phyloP scores from a whole-genome alignment of 2,329 filamentous ascomycete genomes.

The Ophiostoma quercus region DNA sequence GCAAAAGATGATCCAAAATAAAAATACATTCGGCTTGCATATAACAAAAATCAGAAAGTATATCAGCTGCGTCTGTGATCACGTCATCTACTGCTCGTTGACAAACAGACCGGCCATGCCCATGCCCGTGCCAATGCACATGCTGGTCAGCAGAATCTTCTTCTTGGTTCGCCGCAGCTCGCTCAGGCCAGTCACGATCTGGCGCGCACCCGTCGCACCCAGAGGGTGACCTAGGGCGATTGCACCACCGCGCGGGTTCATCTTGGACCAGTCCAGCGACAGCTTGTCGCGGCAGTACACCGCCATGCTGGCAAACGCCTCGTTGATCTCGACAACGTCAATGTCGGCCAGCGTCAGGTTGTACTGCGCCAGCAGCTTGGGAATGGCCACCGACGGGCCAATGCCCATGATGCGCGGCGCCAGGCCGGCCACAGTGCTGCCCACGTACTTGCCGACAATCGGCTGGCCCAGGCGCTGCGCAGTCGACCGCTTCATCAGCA shows the following conservation, averaged over 20 bases:
- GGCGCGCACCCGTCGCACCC: slow-evolving; percentile 68
- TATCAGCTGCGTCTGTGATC: too few relatives aligned
- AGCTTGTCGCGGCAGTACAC: slow-evolving; percentile 81
- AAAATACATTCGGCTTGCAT: neutral
- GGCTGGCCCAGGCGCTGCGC: slow-evolving; percentile 83
- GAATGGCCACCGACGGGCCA: slow-evolving; percentile 66
- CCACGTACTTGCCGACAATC: slow-evolving; percentile 90
- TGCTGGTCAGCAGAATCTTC: slow-evolving; percentile 86
- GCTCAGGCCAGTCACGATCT: slow-evolving; percentile 84
- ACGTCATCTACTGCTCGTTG: slow-evolving; percentile 25
- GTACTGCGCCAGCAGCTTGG: slow-evolving; percentile 79
- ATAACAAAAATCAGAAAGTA: neutral
- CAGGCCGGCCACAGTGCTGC: slow-evolving; percentile 82
- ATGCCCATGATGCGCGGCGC: slow-evolving; percentile 97
- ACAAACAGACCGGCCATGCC: slow-evolving; percentile 54
- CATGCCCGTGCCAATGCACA: slow-evolving; percentile 72
- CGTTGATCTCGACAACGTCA: slow-evolving; percentile 90
- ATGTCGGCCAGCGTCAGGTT: slow-evolving; percentile 74
- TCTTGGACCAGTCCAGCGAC: slow-evolving; percentile 65
- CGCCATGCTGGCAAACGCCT: slow-evolving; percentile 96
- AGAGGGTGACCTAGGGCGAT: slow-evolving; percentile 75
- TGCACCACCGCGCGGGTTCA: slow-evolving; percentile 76
- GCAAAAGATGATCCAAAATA: neutral
- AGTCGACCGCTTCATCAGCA: slow-evolving; percentile 91
- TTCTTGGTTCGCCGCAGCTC: slow-evolving; percentile 67